Evolutionary conservation across 371 early-diverging fungal genomes (phyloP).

Genomic region (Encephalitozoon intestinalis): DNA sequence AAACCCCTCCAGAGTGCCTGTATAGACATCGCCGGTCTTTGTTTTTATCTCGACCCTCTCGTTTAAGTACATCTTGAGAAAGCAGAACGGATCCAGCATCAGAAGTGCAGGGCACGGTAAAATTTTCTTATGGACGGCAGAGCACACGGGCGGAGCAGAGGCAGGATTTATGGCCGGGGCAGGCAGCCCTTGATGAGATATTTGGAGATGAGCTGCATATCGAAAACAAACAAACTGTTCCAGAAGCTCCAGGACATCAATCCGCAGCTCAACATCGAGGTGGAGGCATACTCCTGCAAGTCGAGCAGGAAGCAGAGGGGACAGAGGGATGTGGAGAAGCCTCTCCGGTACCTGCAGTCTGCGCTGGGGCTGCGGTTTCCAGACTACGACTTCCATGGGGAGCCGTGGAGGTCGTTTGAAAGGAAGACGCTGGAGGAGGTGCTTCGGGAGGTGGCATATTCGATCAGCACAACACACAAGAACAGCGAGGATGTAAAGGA

Average conservation of each 20-base stretch:
- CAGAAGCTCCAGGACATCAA: not conserved
- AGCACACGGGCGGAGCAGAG: not conserved
- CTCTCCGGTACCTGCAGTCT: conserved; percentile 18
- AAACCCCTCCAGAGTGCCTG: conserved; percentile 49
- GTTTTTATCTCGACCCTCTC: conserved; percentile 37
- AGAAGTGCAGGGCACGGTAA: not conserved
- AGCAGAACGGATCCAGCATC: conserved; percentile 49
- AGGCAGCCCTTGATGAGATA: conserved; percentile 29
- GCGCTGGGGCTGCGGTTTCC: conserved; percentile 30
- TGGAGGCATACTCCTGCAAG: conserved; percentile 50
- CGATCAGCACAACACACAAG: conserved; percentile 5
- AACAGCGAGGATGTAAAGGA: conserved; percentile 13
- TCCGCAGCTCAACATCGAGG: conserved; percentile 6
- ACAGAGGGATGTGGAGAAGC: conserved; percentile 4
- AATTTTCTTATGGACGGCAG: not conserved
- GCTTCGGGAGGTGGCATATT: conserved; percentile 7
- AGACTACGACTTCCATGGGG: conserved; percentile 20
- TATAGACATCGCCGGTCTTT: conserved; percentile 39
- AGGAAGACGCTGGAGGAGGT: not conserved
- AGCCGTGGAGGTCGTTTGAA: not conserved
- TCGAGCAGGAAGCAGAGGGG: conserved; percentile 19
- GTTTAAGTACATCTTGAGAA: conserved; percentile 48
- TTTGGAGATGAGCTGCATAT: conserved; percentile 16
- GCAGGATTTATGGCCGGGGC: not conserved
- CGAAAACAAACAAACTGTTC: conserved; percentile 40